Base-by-base conservation (phyloP, 2,329 filamentous ascomycete species). In the Metarhizium humberi region DNA sequence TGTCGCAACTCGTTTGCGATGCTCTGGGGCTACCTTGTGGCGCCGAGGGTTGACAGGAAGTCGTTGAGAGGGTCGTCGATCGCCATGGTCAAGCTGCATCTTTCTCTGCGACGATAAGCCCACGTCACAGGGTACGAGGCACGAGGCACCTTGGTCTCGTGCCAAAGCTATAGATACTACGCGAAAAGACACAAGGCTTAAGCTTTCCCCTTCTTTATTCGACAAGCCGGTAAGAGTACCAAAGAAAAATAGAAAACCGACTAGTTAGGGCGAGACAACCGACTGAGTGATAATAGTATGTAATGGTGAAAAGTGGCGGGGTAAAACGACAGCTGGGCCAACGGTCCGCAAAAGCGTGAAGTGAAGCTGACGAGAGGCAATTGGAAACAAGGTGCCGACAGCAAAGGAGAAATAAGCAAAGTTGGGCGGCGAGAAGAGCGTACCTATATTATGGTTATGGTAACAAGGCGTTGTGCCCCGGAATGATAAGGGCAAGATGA, bases 21-120 rank as follows among this genome's bases (percentile, higher is more conserved):
- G 65, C 50, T 75, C 74, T 4, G 72, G 69, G 29, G 72, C 63
- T 51, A 79, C 76, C 64, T 75, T 76, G 60, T 75, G 71, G 52
- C 75, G 70, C 51, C 76, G 73, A 52, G 75, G 75, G 61, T 79
- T 78, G 59, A 78, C 76, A 32, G 76, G 75, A 59, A 79, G 67
- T 53, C 76, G 71, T 54, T 73, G 66, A 34, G 61, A 61, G 43
- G 64, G 63, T 57, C 60, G 59, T 55, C 60, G 63, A 52, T 64
- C 59, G 52, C 59, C 56, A 56, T 57, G 58, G 55, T 64, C 65
- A 55, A 64, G 59, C 56, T 67, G 64, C 61, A 67, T 66, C 51
- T 59, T 61, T 20, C 29, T 36, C 38, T 40, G 38, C 38, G 14
- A 25, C 20, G 47, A 48, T 25, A 45, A 46, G 51, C 47, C 34